phyloP scores from a whole-genome alignment of 495 filamentous ascomycete genomes.

The Glutinoglossum americanum region DNA sequence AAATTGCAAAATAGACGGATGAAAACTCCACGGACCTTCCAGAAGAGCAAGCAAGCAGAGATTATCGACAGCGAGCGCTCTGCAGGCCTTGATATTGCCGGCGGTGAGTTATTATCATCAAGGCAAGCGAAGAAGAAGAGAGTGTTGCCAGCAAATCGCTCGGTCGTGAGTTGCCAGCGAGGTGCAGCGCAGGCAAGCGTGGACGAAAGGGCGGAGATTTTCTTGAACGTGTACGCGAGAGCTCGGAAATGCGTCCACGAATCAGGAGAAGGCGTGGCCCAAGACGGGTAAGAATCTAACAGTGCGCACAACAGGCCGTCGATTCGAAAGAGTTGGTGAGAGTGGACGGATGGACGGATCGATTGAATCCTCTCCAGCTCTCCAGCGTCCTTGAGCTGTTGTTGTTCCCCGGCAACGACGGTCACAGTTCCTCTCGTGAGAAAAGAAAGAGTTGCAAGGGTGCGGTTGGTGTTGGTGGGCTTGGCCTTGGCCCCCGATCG shows the following conservation, averaged over 20 bases:
- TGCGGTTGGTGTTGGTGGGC: too few relatives aligned
- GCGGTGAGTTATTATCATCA: not conserved
- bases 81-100: not conserved
- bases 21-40: not conserved
- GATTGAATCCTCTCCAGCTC: too few relatives aligned
- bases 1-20: not conserved
- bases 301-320: too few relatives aligned
- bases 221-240: not conserved
- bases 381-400: too few relatives aligned
- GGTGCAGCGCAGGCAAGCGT: not conserved
- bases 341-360: too few relatives aligned
- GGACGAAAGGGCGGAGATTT: not conserved
- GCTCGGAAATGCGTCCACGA: not conserved
- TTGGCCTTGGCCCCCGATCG: too few relatives aligned
- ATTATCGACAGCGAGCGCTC: not conserved
- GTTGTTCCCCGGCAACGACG: too few relatives aligned
- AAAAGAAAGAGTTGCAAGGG: too few relatives aligned
- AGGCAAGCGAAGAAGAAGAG: not conserved
- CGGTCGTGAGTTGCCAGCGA: not conserved
- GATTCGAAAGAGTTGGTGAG: too few relatives aligned
- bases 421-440: too few relatives aligned
- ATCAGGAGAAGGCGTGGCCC: too few relatives aligned
- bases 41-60: not conserved
- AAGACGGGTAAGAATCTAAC: too few relatives aligned
- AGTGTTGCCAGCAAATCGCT: not conserved